Conservation (phyloP, 495 filamentous ascomycete genomes). For the Xylaria curta region DNA sequence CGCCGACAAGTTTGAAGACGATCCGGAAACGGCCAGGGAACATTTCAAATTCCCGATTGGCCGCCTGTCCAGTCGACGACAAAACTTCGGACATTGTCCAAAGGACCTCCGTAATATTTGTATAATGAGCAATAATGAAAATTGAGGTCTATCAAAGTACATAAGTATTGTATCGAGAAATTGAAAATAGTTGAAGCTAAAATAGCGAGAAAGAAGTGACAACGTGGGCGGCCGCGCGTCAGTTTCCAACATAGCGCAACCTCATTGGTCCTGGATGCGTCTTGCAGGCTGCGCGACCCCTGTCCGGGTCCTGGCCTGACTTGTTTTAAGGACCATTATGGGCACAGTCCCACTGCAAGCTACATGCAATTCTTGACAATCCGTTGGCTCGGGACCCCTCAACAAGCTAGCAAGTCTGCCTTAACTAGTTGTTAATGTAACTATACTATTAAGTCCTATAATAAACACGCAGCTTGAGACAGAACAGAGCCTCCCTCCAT, state of each 20-base stretch:
- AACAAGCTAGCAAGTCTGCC: background rate
- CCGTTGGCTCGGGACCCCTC: slow-evolving; percentile 1
- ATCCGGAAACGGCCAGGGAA: background rate
- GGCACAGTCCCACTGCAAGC: background rate
- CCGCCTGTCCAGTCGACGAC: background rate
- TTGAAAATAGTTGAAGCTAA: background rate
- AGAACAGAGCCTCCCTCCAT: background rate
- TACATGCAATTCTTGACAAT: background rate
- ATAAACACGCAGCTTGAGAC: background rate
- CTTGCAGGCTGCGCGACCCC: background rate
- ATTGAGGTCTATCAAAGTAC: background rate
- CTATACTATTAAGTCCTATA: background rate
- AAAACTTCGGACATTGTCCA: background rate
- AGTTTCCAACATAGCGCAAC: slow-evolving; percentile 19
- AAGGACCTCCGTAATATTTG: background rate
- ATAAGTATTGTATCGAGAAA: background rate
- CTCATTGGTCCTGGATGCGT: slow-evolving; percentile 17
- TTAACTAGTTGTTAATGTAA: no score
- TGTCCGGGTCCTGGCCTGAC: slow-evolving; percentile 1
- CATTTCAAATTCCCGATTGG: slow-evolving; percentile 7
- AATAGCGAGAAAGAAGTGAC: slow-evolving; percentile 16
- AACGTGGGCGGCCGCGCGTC: slow-evolving; percentile 30
- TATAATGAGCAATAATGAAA: background rate
- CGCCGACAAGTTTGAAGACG: background rate
- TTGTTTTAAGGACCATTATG: background rate